Evolutionary conservation across 176 grass and related monocot genomes (phyloP).

Genomic region (Oryza meridionalis): DNA sequence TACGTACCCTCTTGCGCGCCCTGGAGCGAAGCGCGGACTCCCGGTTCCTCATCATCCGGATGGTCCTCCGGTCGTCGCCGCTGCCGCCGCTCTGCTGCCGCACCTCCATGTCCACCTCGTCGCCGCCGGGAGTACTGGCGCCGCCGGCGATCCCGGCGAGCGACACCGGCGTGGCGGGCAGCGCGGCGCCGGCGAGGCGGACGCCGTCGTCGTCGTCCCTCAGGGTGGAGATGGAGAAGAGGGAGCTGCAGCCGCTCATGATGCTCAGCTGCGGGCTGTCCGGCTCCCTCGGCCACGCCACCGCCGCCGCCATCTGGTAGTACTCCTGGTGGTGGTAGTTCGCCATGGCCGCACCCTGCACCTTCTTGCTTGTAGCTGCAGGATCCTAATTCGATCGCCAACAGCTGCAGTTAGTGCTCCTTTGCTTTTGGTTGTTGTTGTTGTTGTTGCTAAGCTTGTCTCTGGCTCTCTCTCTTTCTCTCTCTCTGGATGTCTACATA

Average conservation of each 20-base stretch:
- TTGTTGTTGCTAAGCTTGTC: background rate
- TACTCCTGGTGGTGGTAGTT: conserved; percentile 43
- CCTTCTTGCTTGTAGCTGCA: background rate
- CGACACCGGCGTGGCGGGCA: conserved; percentile 52
- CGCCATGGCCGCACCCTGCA: conserved; percentile 9
- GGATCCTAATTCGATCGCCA: background rate
- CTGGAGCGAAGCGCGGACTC: conserved; percentile 63
- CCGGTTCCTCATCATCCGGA: conserved; percentile 59
- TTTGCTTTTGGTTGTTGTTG: background rate
- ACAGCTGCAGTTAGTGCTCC: background rate
- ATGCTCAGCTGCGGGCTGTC: conserved; percentile 59
- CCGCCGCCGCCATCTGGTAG: conserved; percentile 44
- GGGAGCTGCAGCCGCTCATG: conserved; percentile 61
- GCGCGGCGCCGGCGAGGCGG: conserved; percentile 17
- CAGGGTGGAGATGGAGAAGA: conserved; percentile 62
- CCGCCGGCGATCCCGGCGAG: conserved; percentile 13
- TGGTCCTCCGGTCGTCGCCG: conserved; percentile 49
- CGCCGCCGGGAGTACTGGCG: background rate
- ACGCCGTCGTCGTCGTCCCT: conserved; percentile 40
- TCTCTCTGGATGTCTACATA: background rate
- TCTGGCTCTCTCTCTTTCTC: background rate
- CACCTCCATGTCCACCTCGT: conserved; percentile 55
- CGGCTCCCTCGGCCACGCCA: conserved; percentile 48
- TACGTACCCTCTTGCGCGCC: conserved; percentile 60
- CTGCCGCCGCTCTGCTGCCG: conserved; percentile 30